phyloP scores from a whole-genome alignment of 1,139 yeast genomes.

The Yamadazyma spencermartinsiae region DNA sequence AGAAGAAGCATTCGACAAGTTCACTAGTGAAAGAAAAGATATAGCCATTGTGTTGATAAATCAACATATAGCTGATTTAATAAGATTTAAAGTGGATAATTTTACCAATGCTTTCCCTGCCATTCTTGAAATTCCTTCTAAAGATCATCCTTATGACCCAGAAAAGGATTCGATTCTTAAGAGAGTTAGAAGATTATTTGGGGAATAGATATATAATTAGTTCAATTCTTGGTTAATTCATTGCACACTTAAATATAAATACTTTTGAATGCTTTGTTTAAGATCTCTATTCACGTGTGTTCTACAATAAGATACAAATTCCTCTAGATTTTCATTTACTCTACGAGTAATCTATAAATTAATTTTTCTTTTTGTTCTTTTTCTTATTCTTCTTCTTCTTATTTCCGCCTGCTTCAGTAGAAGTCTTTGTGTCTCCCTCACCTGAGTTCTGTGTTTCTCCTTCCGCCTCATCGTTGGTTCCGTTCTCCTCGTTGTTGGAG shows the following conservation, averaged over 20 bases:
- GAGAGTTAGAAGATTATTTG: slow-evolving; percentile 91
- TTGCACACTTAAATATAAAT: not conserved
- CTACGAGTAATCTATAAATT: not conserved
- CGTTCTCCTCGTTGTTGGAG: not conserved
- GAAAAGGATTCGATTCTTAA: slow-evolving; percentile 95
- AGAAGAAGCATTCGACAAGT: slow-evolving; percentile 71
- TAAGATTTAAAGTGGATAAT: slow-evolving; percentile 77
- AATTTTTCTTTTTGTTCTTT: slow-evolving; percentile 16
- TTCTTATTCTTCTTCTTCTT: slow-evolving; percentile 6
- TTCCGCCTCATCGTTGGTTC: slow-evolving; percentile 1
- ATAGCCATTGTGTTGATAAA: slow-evolving; percentile 90
- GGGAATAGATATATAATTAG: slow-evolving; percentile 53
- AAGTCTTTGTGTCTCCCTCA: slow-evolving; percentile 13
- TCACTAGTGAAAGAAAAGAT: slow-evolving; percentile 77
- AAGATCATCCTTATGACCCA: slow-evolving; percentile 98
- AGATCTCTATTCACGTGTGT: too few species aligned
- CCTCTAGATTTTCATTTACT: not conserved
- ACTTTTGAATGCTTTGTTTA: too few species aligned
- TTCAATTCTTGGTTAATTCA: not conserved
- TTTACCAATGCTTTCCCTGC: slow-evolving; percentile 95
- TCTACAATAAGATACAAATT: too few species aligned
- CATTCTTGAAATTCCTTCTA: slow-evolving; percentile 92
- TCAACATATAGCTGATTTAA: slow-evolving; percentile 92
- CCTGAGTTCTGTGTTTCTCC: slow-evolving; percentile 7
- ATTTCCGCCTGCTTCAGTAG: slow-evolving; percentile 9